A percentile compares a stretch with the other conserved stretches of the same genome.
Evolutionary conservation across 116 monocot species (phyloP).

Genomic region (Papilionanthe hybrid): DNA sequence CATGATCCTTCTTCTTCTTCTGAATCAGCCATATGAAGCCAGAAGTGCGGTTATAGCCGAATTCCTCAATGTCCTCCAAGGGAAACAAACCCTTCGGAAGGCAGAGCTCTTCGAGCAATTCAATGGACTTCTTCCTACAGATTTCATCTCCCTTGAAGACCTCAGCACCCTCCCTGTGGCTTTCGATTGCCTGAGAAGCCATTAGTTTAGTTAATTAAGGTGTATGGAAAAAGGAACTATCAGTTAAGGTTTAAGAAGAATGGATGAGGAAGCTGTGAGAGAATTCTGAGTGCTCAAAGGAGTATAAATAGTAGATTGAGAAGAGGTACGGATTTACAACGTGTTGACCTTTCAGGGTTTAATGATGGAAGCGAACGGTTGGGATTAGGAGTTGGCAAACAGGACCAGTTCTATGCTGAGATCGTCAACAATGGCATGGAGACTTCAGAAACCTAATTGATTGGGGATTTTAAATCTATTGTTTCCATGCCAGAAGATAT

Average conservation of each 20-base stretch:
- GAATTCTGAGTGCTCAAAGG: neutral
- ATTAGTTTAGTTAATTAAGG: neutral
- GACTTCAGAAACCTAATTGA: too few relatives aligned
- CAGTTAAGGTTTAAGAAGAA: neutral
- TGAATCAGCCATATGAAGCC: constrained; percentile 5
- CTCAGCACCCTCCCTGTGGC: constrained; percentile 17
- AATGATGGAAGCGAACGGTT: neutral
- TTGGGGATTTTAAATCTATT: too few relatives aligned
- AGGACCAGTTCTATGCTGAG: neutral
- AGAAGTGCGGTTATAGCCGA: neutral
- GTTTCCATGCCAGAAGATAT: too few relatives aligned
- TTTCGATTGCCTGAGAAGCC: constrained; percentile 23
- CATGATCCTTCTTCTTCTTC: constrained; percentile 7
- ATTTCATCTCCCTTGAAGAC: constrained; percentile 18
- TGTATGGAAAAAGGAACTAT: neutral
- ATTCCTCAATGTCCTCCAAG: constrained; percentile 21
- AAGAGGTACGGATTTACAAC: neutral
- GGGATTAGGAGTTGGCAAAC: neutral
- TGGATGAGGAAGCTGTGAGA: neutral
- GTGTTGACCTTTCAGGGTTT: neutral
- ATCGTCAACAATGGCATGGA: neutral
- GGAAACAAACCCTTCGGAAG: constrained; percentile 37
- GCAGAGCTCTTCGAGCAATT: constrained; percentile 25
- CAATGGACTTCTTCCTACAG: constrained; percentile 15
- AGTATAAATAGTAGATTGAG: too few relatives aligned